Evolutionary conservation across 2,329 filamentous ascomycete species (phyloP), one percentile per base, ranked within the genome.

Genomic region (Alternaria arborescens): DNA sequence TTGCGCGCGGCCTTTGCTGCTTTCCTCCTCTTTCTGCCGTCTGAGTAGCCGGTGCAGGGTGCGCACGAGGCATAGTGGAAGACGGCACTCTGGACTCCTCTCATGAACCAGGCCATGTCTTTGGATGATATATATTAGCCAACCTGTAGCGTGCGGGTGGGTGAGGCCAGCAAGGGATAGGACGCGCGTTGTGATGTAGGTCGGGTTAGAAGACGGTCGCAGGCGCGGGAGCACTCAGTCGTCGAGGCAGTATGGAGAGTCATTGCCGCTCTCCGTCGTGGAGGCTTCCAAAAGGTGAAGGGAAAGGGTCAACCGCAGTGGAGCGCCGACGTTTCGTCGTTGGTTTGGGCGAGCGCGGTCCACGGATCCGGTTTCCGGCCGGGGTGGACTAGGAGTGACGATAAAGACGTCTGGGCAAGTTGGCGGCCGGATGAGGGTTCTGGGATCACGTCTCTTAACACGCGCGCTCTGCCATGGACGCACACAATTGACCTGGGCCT

Each of bases 31-130:
- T 90, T 90, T 69, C 90, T 87, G 65, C 88, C 88, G 75, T 91
- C 87, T 52, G 86, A 84, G 62, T 90, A 86, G 68, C 91, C 87
- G 58, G 89, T 85, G 80, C 93, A 97, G 79, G 91, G 91, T 63
- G 90, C 89, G 76, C 91, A 94, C 57, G 91, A 90, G 61, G 91
- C 81, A 67, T 92, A 84, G 82, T 92, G 93, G 83, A 93, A 94
- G 76, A 92, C 81, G 67, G 89, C 90, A 54, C 91, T 93, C 78
- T 92, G 91, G 32, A 92, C 82, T 71, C 82, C 82, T 62, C 81
- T 79, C 68, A 77, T 60, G 62, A 79, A 71, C 77, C 77, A 79
- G 62, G 76, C 74, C 77, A 79, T 79, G 71, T 52, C 28, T 62
- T 48, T 24, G 18, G 53, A 22, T 16, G 53, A 18, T 44, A 34